Base-by-base conservation (phyloP, 345 rosid genomes). In the Syzygium jambos region DNA sequence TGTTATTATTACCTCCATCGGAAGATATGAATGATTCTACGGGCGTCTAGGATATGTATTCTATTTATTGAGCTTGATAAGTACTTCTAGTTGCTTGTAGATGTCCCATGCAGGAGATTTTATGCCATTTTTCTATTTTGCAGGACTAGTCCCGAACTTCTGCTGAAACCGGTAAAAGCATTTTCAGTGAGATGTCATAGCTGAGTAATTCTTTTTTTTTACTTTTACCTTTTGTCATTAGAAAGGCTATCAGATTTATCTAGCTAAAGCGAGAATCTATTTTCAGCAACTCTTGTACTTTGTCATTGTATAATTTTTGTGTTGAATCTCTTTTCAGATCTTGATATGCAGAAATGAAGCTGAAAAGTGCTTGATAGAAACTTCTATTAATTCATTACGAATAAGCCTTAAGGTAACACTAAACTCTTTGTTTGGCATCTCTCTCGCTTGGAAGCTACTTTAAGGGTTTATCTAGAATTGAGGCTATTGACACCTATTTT, bases 121-220 rank as follows among this genome's bases (percentile, higher is more conserved):
- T 7, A 19, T 34, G 29, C 56, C 89, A 13, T 86, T 89, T 84
- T 88, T 87, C 56, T 85, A 46, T 89, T 90, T 90, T 93, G 92
- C 93, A 98, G 99, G 98, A 98, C 98, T 54, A 98, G 99, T 88
- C 92, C 95, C 10, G 99, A 98, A 90, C 99, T 96, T 89, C 92
- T 98, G 85, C 90, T 98, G 88, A 98, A 98, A 91, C 96, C 98
- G 86, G 99, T 98, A 95, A 95, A 88, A 83, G 52, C 65, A 83
- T 89, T 51, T 86, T 65, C 59, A 43, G 84, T 86, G 83, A 34
- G 34, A 55, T 87, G 85, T 86, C n/a, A 78, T 88, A 55, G 87
- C 87, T 86, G 84, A 53, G 83, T 84, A 52, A 59, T 80, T 27
- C 53, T 30, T 53, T 73, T n/a, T n/a, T 51, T 80, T 30, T 59